Conservation (phyloP, 176 grass and related monocot species). For the Metroxylon sagu region DNA sequence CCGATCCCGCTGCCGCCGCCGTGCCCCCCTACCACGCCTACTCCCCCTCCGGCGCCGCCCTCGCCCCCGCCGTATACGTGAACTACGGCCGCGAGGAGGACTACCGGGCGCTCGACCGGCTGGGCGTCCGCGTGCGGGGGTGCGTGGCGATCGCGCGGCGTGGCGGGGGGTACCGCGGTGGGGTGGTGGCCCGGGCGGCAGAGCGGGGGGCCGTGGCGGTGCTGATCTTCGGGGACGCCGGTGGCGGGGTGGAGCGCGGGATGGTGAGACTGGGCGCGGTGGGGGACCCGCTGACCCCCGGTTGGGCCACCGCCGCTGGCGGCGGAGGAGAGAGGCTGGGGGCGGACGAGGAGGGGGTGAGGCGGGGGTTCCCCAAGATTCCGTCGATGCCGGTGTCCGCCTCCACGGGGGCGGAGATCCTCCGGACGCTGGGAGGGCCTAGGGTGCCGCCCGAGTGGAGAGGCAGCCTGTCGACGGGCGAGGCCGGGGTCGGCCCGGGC, state of each 20-base stretch:
- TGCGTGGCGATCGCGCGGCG: constrained; percentile 42
- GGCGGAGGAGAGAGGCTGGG: constrained; percentile 35
- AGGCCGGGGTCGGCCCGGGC: constrained; percentile 46
- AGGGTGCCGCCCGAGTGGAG: constrained; percentile 42
- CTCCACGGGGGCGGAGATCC: constrained; percentile 36
- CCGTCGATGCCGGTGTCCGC: constrained; percentile 80
- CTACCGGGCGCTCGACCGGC: constrained; percentile 34
- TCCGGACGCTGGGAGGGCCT: constrained; percentile 48
- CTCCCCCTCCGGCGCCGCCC: constrained; percentile 42
- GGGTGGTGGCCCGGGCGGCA: constrained; percentile 53
- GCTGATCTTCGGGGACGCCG: constrained; percentile 38
- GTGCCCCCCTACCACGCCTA: constrained; percentile 81
- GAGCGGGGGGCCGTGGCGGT: constrained; percentile 55
- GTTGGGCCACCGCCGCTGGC: constrained; percentile 46
- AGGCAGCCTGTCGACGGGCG: not conserved
- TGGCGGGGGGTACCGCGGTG: constrained; percentile 58
- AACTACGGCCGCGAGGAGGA: constrained; percentile 79
- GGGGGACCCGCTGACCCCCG: constrained; percentile 77
- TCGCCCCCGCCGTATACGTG: constrained; percentile 65
- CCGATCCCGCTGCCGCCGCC: constrained; percentile 28
- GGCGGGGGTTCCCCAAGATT: constrained; percentile 53
- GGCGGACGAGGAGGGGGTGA: constrained; percentile 35
- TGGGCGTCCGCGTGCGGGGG: constrained; percentile 41
- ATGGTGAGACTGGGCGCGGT: constrained; percentile 53
- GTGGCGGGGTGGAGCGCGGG: constrained; percentile 85